Evolutionary conservation across 2,329 filamentous ascomycete genomes (phyloP).

Genomic region (Arthrobotrys iridis): DNA sequence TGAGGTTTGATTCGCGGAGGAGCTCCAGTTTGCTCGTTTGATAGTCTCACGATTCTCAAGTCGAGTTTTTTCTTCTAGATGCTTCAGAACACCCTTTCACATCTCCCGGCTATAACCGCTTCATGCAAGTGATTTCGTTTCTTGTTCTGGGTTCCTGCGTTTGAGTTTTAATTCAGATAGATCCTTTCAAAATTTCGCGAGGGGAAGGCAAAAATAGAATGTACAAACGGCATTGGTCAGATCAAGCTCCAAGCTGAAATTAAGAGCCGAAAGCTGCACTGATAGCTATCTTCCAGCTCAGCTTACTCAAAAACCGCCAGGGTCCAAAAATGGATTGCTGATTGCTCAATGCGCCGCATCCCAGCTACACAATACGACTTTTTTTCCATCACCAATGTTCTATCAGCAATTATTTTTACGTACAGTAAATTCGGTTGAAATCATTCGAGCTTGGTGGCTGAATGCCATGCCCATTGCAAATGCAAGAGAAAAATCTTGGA

Average conservation of each 20-base stretch:
- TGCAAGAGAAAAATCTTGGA: conserved; percentile 1
- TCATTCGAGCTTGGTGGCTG: background rate
- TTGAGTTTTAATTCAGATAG: conserved; percentile 28
- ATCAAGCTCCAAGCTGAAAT: background rate
- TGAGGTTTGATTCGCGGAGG: conserved; percentile 34
- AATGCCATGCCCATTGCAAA: background rate
- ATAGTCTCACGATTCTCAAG: background rate
- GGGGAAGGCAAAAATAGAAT: conserved; percentile 1
- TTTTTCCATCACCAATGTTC: background rate
- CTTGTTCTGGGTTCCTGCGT: conserved; percentile 42
- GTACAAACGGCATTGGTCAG: conserved; percentile 10
- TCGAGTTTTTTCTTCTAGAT: background rate
- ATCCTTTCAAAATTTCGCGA: conserved; percentile 18
- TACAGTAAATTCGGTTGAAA: conserved; percentile 19
- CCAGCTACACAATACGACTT: background rate
- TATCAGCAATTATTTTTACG: conserved; percentile 15
- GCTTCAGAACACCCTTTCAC: conserved; percentile 1
- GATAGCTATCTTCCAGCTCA: background rate
- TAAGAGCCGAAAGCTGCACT: background rate
- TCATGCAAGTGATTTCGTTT: conserved; percentile 51
- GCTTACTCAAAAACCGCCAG: conserved; percentile 2
- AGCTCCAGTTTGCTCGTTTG: conserved; percentile 26
- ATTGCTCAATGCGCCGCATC: conserved; percentile 4
- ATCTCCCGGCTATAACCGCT: conserved; percentile 20
- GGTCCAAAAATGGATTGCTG: background rate